phyloP scores from a whole-genome alignment of 73 alveolate species.

The Durusdinium trenchii region DNA sequence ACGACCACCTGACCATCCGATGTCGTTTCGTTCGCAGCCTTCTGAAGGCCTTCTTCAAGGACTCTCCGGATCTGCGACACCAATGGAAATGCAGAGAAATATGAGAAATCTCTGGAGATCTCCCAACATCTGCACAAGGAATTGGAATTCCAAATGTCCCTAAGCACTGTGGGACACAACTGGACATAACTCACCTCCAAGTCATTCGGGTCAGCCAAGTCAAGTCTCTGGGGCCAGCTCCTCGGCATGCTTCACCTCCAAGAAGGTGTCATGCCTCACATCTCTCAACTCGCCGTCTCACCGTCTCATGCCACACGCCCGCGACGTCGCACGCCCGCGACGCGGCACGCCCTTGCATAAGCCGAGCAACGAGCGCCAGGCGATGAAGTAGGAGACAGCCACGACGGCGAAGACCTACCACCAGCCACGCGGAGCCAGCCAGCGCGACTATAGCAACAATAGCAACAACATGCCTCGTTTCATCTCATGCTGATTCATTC shows the following conservation, averaged over 20 bases:
- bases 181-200: too few species aligned
- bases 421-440: background rate
- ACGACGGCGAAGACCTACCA: slow-evolving; percentile 54
- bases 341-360: background rate
- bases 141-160: too few species aligned
- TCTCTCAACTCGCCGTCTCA: background rate
- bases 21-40: too few species aligned
- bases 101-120: background rate
- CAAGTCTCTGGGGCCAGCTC: background rate
- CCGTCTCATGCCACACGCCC: background rate
- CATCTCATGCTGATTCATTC: too few species aligned
- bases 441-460: background rate
- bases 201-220: background rate
- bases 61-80: background rate
- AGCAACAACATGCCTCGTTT: too few species aligned
- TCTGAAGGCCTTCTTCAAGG: too few species aligned
- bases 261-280: slow-evolving; percentile 63
- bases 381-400: slow-evolving; percentile 61
- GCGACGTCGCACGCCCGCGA: background rate
- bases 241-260: slow-evolving; percentile 58
- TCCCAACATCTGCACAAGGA: background rate
- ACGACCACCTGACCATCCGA: too few species aligned
- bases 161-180: too few species aligned
- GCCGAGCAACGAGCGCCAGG: slow-evolving; percentile 56
- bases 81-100: background rate